A percentile compares a stretch with the other conserved stretches of the same genome.
Conservation (phyloP, 2,329 filamentous ascomycete species). For the Trichoderma cornu-damae region DNA sequence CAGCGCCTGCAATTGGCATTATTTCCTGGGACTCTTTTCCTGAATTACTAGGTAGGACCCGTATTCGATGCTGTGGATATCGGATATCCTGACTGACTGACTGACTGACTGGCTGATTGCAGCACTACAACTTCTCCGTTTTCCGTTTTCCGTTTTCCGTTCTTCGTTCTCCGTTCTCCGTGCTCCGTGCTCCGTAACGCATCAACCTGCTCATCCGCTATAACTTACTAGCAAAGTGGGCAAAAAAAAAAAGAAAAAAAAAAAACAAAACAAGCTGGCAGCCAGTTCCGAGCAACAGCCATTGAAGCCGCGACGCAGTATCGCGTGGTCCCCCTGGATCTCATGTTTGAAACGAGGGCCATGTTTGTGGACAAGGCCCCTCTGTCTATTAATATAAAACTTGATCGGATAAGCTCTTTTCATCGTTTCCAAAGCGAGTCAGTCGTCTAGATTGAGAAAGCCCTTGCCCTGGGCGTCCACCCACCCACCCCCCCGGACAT, state of each 20-base stretch:
- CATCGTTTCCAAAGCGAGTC: constrained; percentile 3
- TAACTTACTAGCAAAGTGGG: too few relatives aligned
- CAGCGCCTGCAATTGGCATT: background rate
- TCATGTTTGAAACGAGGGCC: background rate
- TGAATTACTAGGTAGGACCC: background rate
- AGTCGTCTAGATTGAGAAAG: constrained; percentile 5
- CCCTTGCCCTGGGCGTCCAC: background rate
- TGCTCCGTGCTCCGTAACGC: too few relatives aligned
- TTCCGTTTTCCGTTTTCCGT: too few relatives aligned
- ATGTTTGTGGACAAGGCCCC: constrained; percentile 9
- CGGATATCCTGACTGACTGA: background rate
- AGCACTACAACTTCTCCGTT: too few relatives aligned
- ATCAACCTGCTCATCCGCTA: too few relatives aligned
- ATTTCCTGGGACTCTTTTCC: constrained; percentile 2
- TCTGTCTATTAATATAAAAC: background rate
- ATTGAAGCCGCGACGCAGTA: background rate
- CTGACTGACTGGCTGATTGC: too few relatives aligned
- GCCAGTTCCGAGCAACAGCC: background rate
- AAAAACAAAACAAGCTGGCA: too few relatives aligned
- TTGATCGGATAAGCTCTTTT: constrained; percentile 13
- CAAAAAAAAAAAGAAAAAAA: too few relatives aligned
- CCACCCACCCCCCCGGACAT: too few relatives aligned
- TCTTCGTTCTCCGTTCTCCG: too few relatives aligned
- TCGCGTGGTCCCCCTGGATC: background rate
- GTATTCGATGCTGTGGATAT: constrained; percentile 15